phyloP scores from a whole-genome alignment of 2,329 filamentous ascomycete genomes.

The Aureobasidium sp. region DNA sequence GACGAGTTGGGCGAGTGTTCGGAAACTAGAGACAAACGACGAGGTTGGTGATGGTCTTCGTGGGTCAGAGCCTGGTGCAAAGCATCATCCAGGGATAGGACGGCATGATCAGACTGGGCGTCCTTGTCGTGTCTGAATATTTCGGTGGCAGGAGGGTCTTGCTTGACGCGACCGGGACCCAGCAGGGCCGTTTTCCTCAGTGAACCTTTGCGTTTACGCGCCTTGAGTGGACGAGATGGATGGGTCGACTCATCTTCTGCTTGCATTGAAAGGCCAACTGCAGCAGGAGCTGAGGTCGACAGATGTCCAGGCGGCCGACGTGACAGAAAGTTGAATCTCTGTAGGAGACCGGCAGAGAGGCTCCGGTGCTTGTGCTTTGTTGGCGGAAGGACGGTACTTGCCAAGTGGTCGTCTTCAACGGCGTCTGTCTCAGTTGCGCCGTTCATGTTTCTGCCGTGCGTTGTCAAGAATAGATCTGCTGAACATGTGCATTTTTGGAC shows the following conservation, averaged over 20 bases:
- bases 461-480: not conserved
- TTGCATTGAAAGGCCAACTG: slow-evolving; percentile 10
- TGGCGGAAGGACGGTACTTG: not conserved
- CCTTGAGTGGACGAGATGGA: slow-evolving; percentile 45
- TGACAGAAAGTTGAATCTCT: slow-evolving; percentile 10
- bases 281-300: slow-evolving; percentile 8
- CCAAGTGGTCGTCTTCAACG: slow-evolving; percentile 12
- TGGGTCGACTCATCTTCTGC: slow-evolving; percentile 34
- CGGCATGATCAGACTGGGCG: slow-evolving; percentile 15
- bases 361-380: slow-evolving; percentile 1
- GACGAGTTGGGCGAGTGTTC: slow-evolving; percentile 10
- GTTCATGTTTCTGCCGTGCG: slow-evolving; percentile 9
- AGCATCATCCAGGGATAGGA: slow-evolving; percentile 10
- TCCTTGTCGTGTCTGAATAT: slow-evolving; percentile 17
- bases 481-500: not conserved
- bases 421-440: slow-evolving; percentile 7
- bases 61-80: not conserved
- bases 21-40: slow-evolving; percentile 13
- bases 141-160: slow-evolving; percentile 13
- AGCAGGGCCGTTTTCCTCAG: slow-evolving; percentile 79
- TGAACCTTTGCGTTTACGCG: slow-evolving; percentile 70
- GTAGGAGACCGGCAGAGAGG: slow-evolving; percentile 4
- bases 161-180: slow-evolving; percentile 54
- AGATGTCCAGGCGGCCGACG: not conserved
- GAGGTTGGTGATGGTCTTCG: slow-evolving; percentile 9